These are phyloP conservation scores for Mycena albidolilacea DNA, from an alignment of 768 basidiomycete species.

Conservation along the genomic window DNA sequence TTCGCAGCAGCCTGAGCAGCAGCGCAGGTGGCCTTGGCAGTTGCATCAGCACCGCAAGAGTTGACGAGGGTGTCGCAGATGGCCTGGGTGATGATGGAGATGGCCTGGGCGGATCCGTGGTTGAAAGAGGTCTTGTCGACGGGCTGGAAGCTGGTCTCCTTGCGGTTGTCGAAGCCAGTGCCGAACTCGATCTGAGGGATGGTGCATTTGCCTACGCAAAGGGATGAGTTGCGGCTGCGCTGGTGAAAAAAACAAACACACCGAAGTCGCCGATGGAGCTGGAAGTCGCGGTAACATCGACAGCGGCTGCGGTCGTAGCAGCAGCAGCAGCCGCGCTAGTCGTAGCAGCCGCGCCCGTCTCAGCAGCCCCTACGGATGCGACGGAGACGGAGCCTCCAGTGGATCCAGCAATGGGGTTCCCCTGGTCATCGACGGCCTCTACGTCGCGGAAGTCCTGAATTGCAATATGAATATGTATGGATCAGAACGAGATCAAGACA, in stretches of 20 bases:
- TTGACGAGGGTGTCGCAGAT: conserved; percentile 72
- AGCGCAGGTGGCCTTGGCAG: conserved; percentile 65
- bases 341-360: conserved; percentile 5
- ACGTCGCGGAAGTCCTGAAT: conserved; percentile 59
- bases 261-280: conserved; percentile 60
- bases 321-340: conserved; percentile 33
- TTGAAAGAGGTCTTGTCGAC: conserved; percentile 64
- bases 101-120: conserved; percentile 74
- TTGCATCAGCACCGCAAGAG: conserved; percentile 67
- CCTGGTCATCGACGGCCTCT: conserved; percentile 46
- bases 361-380: conserved; percentile 23
- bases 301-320: conserved; percentile 35
- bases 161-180: conserved; percentile 69
- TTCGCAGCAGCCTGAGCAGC: conserved; percentile 58
- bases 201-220: conserved; percentile 57
- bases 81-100: conserved; percentile 69
- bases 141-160: conserved; percentile 73
- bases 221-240: too few relatives aligned
- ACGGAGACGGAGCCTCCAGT: conserved; percentile 36
- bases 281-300: conserved; percentile 46
- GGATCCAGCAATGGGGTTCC: conserved; percentile 39
- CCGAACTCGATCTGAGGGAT: conserved; percentile 73
- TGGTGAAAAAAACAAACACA: not conserved
- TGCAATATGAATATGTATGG: conserved; percentile 24
- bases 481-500: not conserved